phyloP scores from a whole-genome alignment of 257 asterid genomes.

The Cordia subcordata region DNA sequence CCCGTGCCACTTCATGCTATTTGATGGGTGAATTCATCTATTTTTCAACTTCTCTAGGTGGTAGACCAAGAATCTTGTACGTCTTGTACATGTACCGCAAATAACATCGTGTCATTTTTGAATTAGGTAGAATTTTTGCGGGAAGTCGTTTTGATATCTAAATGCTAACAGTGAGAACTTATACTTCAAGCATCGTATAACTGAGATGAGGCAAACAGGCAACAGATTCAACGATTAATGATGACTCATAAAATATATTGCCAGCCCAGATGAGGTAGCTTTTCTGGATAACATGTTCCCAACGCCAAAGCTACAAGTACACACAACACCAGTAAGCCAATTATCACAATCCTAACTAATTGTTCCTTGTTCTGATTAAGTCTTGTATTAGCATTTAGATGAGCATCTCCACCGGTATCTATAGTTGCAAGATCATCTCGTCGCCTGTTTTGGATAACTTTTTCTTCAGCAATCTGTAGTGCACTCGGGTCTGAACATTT shows the following conservation, averaged over 20 bases:
- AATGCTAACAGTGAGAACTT: background rate
- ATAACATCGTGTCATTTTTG: background rate
- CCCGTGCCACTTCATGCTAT: no score
- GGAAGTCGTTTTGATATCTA: background rate
- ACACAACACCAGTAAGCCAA: slow-evolving; percentile 16
- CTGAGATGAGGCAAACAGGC: no score
- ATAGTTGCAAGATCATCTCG: background rate
- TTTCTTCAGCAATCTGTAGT: background rate
- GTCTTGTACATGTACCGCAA: no score
- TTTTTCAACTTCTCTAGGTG: no score
- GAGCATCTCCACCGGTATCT: background rate
- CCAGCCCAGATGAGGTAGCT: slow-evolving; percentile 3
- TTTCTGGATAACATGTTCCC: slow-evolving; percentile 12
- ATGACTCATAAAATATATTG: background rate
- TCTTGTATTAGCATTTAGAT: background rate
- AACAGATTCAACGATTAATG: no score
- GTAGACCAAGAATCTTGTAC: no score
- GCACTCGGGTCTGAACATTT: slow-evolving; percentile 14
- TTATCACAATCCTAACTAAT: slow-evolving; percentile 11
- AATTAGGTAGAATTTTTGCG: background rate
- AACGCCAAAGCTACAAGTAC: slow-evolving; percentile 12
- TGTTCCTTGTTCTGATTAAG: background rate
- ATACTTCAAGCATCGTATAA: background rate
- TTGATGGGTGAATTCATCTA: no score
- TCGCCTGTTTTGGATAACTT: background rate